phyloP scores from a whole-genome alignment of 768 basidiomycete genomes.

The Thelephora ganbajun region DNA sequence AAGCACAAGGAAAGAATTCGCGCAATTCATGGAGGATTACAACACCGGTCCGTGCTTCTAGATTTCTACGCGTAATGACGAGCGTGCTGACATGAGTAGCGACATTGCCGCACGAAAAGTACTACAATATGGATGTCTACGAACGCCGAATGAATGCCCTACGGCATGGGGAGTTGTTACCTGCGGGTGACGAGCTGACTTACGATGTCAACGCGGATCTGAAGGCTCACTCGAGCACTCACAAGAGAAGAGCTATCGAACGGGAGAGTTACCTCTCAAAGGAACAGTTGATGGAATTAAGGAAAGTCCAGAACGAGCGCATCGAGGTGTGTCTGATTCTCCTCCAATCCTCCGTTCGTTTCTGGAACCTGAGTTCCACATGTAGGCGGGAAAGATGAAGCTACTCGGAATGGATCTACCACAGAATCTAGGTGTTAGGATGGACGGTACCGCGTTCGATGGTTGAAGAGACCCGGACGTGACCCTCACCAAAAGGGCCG shows the following conservation, averaged over 20 bases:
- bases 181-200: constrained; percentile 42
- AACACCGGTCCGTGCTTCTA: constrained; percentile 48
- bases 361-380: not conserved
- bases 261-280: constrained; percentile 63
- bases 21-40: constrained; percentile 69
- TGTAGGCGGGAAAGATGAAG: constrained; percentile 70
- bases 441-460: constrained; percentile 62
- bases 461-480: constrained; percentile 12
- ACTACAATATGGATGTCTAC: constrained; percentile 81
- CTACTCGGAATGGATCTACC: constrained; percentile 80
- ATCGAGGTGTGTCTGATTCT: constrained; percentile 40
- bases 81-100: constrained; percentile 28
- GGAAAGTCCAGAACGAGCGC: constrained; percentile 77
- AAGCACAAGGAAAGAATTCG: constrained; percentile 75
- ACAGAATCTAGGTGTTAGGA: constrained; percentile 73
- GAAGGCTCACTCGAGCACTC: constrained; percentile 54
- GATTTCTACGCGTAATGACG: constrained; percentile 1
- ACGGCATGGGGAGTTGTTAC: constrained; percentile 71
- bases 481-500: not conserved
- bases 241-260: constrained; percentile 56
- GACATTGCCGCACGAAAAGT: constrained; percentile 89
- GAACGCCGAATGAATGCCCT: constrained; percentile 76
- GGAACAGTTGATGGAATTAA: constrained; percentile 70
- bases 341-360: not conserved
- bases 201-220: constrained; percentile 84